Conservation (phyloP, 495 filamentous ascomycete genomes). For the Margaritispora aquatica region DNA sequence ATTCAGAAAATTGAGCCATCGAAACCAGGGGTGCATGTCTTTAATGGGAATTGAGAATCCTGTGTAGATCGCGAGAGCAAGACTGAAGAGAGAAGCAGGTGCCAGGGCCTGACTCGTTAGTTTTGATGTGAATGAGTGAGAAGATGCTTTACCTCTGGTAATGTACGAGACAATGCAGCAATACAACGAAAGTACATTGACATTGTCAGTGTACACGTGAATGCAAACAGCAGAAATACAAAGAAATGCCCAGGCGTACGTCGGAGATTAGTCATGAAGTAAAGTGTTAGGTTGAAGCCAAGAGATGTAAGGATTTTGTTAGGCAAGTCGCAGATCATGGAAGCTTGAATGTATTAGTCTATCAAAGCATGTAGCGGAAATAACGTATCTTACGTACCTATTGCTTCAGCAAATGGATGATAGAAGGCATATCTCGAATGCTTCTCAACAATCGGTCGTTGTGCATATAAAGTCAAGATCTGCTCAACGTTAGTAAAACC, state of each 20-base stretch:
- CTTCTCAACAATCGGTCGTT: slow-evolving; percentile 93
- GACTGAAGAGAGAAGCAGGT: slow-evolving; percentile 56
- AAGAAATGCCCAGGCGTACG: slow-evolving; percentile 75
- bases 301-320: slow-evolving; percentile 37
- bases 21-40: slow-evolving; percentile 68
- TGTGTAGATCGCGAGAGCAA: slow-evolving; percentile 78
- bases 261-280: slow-evolving; percentile 82
- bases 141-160: slow-evolving; percentile 38
- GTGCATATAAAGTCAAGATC: slow-evolving; percentile 52
- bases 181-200: slow-evolving; percentile 80
- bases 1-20: slow-evolving; percentile 82
- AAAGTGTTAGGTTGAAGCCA: slow-evolving; percentile 62
- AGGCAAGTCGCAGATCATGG: slow-evolving; percentile 74
- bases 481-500: not conserved
- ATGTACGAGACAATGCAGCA: slow-evolving; percentile 62
- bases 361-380: not conserved
- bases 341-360: slow-evolving; percentile 41
- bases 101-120: slow-evolving; percentile 40
- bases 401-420: slow-evolving; percentile 78
- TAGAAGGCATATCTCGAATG: slow-evolving; percentile 81
- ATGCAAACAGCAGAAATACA: slow-evolving; percentile 65
- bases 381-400: slow-evolving; percentile 27
- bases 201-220: slow-evolving; percentile 58
- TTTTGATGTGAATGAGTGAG: not conserved
- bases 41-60: slow-evolving; percentile 71